phyloP scores from a whole-genome alignment of 129 eudicot species.

The Glebionis coronaria region DNA sequence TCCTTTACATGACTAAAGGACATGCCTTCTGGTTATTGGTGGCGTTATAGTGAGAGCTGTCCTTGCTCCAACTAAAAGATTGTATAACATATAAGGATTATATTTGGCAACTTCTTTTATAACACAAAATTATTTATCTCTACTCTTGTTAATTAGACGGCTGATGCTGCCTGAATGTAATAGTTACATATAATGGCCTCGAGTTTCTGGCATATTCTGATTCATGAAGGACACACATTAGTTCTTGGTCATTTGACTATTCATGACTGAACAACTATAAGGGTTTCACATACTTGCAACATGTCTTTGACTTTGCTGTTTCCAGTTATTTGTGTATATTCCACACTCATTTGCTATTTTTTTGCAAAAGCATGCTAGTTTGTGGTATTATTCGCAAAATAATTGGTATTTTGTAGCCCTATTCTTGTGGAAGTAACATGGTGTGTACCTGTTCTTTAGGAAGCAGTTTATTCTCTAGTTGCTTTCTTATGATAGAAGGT shows the following conservation, averaged over 20 bases:
- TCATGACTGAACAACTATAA: too few relatives aligned
- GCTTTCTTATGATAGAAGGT: too few relatives aligned
- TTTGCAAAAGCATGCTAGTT: not conserved
- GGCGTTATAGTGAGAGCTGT: slow-evolving; percentile 74
- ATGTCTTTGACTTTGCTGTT: not conserved
- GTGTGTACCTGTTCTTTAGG: too few relatives aligned
- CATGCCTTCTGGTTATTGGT: slow-evolving; percentile 77
- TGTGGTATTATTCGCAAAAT: too few relatives aligned
- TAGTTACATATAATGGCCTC: not conserved
- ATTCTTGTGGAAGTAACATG: too few relatives aligned
- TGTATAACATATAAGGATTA: slow-evolving; percentile 17
- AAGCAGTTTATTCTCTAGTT: too few relatives aligned
- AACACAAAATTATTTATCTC: not conserved
- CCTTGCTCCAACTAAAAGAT: slow-evolving; percentile 77
- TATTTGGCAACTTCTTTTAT: slow-evolving; percentile 45
- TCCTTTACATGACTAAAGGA: slow-evolving; percentile 83
- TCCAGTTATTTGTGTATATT: too few relatives aligned
- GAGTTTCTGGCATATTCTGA: not conserved
- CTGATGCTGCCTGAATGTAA: not conserved
- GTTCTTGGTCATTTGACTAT: too few relatives aligned
- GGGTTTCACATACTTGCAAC: not conserved
- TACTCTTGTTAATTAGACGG: not conserved
- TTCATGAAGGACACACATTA: not conserved
- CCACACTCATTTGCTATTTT: not conserved
- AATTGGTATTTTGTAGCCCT: too few relatives aligned